Base-by-base conservation (phyloP, 164 flowering plant genomes). In the Echeveria elegans region DNA sequence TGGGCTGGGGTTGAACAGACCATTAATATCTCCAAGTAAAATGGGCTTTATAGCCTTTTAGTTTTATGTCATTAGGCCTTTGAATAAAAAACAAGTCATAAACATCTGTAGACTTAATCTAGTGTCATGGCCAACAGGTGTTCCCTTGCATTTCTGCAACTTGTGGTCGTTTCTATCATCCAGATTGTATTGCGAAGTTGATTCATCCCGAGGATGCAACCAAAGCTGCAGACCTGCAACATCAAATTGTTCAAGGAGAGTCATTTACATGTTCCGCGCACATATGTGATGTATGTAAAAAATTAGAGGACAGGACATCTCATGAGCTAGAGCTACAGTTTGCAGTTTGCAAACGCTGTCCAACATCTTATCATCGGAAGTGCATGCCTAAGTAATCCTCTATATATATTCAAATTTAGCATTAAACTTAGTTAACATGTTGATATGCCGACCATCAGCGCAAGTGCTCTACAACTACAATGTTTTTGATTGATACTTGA, bases 321-420 rank as follows among this genome's bases (percentile, higher is more conserved):
- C 36, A n/a, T 31, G 37, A n/a, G n/a, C n/a, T n/a, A n/a, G 84
- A 79, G 1, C 69, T 83, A 80, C 87, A 86, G 61, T 85, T 89
- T 74, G 96, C 89, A 61, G 19, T 85, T 1, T 89, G 96, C 68
- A 80, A 90, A 68, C 89, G 89, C 16, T 89, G 96, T 69, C 93
- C 96, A 6, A 86, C 63, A 75, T 75, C 86, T 59, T 89, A 87
- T 70, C 96, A 89, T 64, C 71, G 87, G 68, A 83, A 86, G 76
- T 89, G 96, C 74, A 80, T 89, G 61, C 93, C 93, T 26, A 76
- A 82, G 96, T 89, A 76, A 59, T 12, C 64, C 24, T 64, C 28
- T 11, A 23, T 31, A 52, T 23, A 30, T 19, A 26, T 30, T 43
- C 36, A 43, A 43, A 61, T 26, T 31, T 12, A 2, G 31, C 38